Evolutionary conservation across 345 rosid genomes (phyloP).

Genomic region (Eutrema yunnanense): DNA sequence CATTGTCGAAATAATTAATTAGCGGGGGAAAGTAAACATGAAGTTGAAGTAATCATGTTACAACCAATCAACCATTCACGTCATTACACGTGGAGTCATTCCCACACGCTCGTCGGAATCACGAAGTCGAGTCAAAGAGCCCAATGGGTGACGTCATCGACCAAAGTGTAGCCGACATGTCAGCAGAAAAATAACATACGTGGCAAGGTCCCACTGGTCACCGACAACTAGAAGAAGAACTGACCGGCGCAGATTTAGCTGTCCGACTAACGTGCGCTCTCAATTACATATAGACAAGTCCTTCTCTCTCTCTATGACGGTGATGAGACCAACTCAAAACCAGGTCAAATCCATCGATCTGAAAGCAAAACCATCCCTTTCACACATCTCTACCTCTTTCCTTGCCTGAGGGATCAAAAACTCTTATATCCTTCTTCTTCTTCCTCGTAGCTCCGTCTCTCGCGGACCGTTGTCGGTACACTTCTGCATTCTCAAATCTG

Average conservation of each 20-base stretch:
- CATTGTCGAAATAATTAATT: background rate
- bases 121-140: background rate
- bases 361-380: background rate
- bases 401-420: background rate
- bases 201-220: constrained; percentile 45
- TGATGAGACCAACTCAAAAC: constrained; percentile 23
- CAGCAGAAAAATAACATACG: constrained; percentile 14
- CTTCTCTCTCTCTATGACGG: constrained; percentile 10
- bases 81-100: background rate
- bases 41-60: constrained; percentile 13
- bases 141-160: constrained; percentile 3
- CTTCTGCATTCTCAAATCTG: constrained; percentile 6
- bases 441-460: constrained; percentile 12
- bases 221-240: constrained; percentile 43
- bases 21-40: background rate
- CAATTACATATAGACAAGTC: background rate
- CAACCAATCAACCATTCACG: background rate
- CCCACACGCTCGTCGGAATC: constrained; percentile 8
- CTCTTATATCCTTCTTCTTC: background rate
- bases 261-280: constrained; percentile 31
- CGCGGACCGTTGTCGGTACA: constrained; percentile 22
- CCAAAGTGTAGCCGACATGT: constrained; percentile 2
- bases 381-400: constrained; percentile 8
- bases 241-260: constrained; percentile 24
- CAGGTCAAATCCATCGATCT: constrained; percentile 16